A percentile compares a stretch with the other conserved stretches of the same genome.
Evolutionary conservation across 1,284 basidiomycete species (phyloP).

Genomic region (Moniliophthora roreri): DNA sequence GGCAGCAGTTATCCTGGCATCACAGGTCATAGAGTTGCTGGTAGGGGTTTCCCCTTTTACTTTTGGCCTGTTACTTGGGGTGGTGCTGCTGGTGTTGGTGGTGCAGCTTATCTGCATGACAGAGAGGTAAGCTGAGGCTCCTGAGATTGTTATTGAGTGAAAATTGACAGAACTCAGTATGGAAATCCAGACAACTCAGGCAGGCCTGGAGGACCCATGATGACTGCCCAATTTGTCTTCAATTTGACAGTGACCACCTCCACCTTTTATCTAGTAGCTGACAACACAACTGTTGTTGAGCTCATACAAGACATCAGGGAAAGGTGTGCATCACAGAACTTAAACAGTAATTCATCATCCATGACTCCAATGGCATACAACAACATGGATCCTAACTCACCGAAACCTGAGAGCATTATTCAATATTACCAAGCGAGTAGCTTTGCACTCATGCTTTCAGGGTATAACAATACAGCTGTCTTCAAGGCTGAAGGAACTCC

Average conservation of each 20-base stretch:
- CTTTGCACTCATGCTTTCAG: conserved; percentile 54
- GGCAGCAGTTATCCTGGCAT: conserved; percentile 58
- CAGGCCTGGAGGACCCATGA: conserved; percentile 59
- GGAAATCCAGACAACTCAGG: conserved; percentile 49
- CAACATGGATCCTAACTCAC: conserved; percentile 26
- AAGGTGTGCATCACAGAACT: background rate
- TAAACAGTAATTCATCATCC: conserved; percentile 11
- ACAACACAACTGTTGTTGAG: conserved; percentile 52
- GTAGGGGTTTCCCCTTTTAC: conserved; percentile 50
- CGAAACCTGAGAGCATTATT: conserved; percentile 50
- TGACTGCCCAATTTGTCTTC: conserved; percentile 50
- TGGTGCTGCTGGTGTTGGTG: conserved; percentile 31
- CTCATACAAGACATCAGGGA: conserved; percentile 44
- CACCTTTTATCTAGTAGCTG: conserved; percentile 57
- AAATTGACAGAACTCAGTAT: conserved; percentile 38
- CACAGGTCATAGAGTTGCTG: conserved; percentile 38
- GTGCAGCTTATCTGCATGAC: conserved; percentile 40
- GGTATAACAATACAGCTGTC: conserved; percentile 60
- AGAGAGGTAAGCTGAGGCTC: conserved; percentile 27
- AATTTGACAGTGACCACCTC: conserved; percentile 39
- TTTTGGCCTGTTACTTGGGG: conserved; percentile 62
- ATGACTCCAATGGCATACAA: conserved; percentile 31
- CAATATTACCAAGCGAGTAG: conserved; percentile 63
- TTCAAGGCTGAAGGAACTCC: conserved; percentile 37
- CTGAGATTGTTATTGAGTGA: conserved; percentile 1